A percentile compares a stretch with the other conserved stretches of the same genome.
Conservation (phyloP, 441 rosid genomes). For the Capsella rubella region DNA sequence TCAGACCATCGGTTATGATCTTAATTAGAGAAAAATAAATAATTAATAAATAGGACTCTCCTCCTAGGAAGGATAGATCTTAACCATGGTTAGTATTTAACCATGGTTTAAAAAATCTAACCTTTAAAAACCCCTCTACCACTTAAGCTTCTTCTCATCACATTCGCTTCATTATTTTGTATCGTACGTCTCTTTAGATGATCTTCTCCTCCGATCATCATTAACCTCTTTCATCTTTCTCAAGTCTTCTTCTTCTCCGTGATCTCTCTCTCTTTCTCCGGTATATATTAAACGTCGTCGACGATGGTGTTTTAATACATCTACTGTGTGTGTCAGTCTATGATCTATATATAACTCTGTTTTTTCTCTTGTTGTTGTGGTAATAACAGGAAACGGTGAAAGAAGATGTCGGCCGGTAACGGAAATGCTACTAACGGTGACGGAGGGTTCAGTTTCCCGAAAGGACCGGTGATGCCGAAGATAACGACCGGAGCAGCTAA, state of each 20-base stretch:
- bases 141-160: conserved; percentile 36
- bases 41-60: neutral
- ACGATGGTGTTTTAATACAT: neutral
- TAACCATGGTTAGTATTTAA: conserved; percentile 44
- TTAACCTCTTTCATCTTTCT: conserved; percentile 21
- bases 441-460: conserved; percentile 49
- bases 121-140: conserved; percentile 40
- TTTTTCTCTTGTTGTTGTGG: neutral
- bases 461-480: conserved; percentile 58
- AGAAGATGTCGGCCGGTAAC: conserved; percentile 40
- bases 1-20: conserved; percentile 31
- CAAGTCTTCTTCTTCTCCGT: conserved; percentile 13
- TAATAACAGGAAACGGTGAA: conserved; percentile 21
- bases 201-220: conserved; percentile 42
- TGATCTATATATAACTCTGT: neutral
- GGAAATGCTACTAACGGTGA: conserved; percentile 47
- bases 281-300: neutral
- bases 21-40: neutral
- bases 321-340: neutral
- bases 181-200: conserved; percentile 8
- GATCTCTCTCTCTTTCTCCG: conserved; percentile 31
- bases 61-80: conserved; percentile 31
- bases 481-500: conserved; percentile 61
- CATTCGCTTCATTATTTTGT: conserved; percentile 41
- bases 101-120: conserved; percentile 36